phyloP scores from a whole-genome alignment of 1,139 yeast species.

The Ogataea hybrid region DNA sequence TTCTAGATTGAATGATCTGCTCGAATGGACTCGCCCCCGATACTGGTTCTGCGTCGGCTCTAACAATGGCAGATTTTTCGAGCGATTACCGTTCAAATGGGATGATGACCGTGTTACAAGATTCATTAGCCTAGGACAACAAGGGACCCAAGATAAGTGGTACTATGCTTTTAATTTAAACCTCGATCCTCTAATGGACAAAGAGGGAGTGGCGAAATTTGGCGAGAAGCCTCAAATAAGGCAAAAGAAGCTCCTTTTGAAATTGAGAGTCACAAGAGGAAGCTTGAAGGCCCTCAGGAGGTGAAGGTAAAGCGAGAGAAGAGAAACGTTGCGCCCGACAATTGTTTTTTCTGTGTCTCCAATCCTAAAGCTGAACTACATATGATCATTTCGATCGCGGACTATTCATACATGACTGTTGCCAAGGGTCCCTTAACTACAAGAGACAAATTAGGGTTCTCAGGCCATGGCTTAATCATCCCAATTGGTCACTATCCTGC shows the following conservation, averaged over 20 bases:
- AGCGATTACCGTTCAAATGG: slow-evolving; percentile 62
- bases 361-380: slow-evolving; percentile 78
- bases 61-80: slow-evolving; percentile 49
- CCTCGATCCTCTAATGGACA: slow-evolving; percentile 20
- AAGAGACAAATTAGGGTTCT: slow-evolving; percentile 46
- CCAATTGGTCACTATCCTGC: slow-evolving; percentile 76
- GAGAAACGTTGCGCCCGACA: slow-evolving; percentile 46
- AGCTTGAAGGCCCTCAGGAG: not conserved
- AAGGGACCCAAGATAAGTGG: slow-evolving; percentile 60
- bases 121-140: slow-evolving; percentile 62
- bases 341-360: slow-evolving; percentile 82
- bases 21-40: slow-evolving; percentile 48
- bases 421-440: slow-evolving; percentile 85
- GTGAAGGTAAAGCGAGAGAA: slow-evolving; percentile 20
- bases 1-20: slow-evolving; percentile 44
- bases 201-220: slow-evolving; percentile 14
- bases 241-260: not conserved
- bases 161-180: slow-evolving; percentile 64
- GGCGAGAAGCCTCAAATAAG: slow-evolving; percentile 18
- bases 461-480: slow-evolving; percentile 83
- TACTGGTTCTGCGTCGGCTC: slow-evolving; percentile 65
- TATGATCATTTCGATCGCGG: slow-evolving; percentile 76
- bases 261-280: slow-evolving; percentile 1
- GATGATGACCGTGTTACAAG: slow-evolving; percentile 42
- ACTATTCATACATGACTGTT: slow-evolving; percentile 63